Conservation (phyloP, 306 rosid genomes). For the Astragalus glycyphyllos region DNA sequence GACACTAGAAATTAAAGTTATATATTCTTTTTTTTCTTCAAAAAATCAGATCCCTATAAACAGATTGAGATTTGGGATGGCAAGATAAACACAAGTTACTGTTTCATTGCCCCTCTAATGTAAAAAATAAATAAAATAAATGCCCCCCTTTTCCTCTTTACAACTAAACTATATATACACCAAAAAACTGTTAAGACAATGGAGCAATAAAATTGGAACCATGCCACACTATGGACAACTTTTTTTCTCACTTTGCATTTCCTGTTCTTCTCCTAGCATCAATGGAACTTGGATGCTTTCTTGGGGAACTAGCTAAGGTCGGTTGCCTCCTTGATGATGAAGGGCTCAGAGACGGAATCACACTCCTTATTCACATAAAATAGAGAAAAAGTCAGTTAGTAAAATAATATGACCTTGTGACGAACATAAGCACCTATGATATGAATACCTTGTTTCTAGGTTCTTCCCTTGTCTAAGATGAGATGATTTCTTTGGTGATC, state of each 20-base stretch:
- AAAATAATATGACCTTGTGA: slow-evolving; percentile 11
- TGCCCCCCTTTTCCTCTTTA: slow-evolving; percentile 35
- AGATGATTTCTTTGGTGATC: slow-evolving; percentile 52
- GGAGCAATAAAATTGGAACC: slow-evolving; percentile 38
- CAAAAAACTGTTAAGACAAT: slow-evolving; percentile 14
- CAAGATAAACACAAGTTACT: slow-evolving; percentile 47
- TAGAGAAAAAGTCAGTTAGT: slow-evolving; percentile 20
- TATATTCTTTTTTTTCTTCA: background rate
- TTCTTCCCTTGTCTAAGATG: slow-evolving; percentile 47
- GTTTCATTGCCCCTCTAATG: slow-evolving; percentile 46
- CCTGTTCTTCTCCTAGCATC: slow-evolving; percentile 71
- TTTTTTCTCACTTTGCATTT: slow-evolving; percentile 55
- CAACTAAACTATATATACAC: slow-evolving; percentile 42
- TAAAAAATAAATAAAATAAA: background rate
- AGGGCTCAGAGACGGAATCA: slow-evolving; percentile 67
- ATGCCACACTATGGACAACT: slow-evolving; percentile 22
- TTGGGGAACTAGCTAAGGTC: slow-evolving; percentile 48
- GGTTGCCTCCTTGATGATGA: slow-evolving; percentile 63
- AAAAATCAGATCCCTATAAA: slow-evolving; percentile 31
- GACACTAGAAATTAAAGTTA: background rate
- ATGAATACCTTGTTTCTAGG: slow-evolving; percentile 73
- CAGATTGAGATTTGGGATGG: slow-evolving; percentile 33
- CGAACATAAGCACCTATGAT: slow-evolving; percentile 5
- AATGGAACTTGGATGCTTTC: slow-evolving; percentile 55
- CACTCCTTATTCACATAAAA: slow-evolving; percentile 53